Evolutionary conservation across 257 asterid genomes (phyloP), one percentile per base, ranked within the genome.

Genomic region (Sherardia arvensis): DNA sequence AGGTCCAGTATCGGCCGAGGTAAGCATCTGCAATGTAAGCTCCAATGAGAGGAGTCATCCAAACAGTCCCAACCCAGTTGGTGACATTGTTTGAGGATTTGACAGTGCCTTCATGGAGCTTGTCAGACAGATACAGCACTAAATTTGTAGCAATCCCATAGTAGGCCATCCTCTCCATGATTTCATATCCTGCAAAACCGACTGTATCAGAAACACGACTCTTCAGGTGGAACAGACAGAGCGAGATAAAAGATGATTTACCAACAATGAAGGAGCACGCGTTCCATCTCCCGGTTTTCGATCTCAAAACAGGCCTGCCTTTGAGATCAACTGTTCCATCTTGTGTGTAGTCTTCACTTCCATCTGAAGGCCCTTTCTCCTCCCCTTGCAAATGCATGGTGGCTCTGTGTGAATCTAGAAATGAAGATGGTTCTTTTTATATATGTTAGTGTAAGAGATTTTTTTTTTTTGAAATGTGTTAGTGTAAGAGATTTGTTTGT

Each of bases 1-100:
- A 87, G 71, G 95, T 87, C 85, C 86, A 79, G 40, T 83, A 83
- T 69, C 94, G 84, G 67, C 95, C 94, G 1, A 87, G 95, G 61
- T 71, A 74, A 47, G 88, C 53, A 69, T 87, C 95, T 17, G 93
- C 94, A 45, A 87, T 65, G 61, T 87, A 87, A 17, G 95, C 95
- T 11, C 95, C 95, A 7, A 87, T 6, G 53, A 87, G 76, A 28
- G 95, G 95, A 25, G 95, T 81, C 78, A 87, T 73, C 95, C 95
- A 87, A 11, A 83, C 94, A 12, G 88, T 83, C 27, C 95, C 95
- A 61, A 70, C 65, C 95, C 94, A 87, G 28, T 87, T 85, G 12
- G 95, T 87, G 34, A 87, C 95, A 66, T 83, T 85, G 47, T 87
- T 84, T 33, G 95, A 69, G n/a, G 95, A 81, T 74, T 54, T 66